A percentile compares a stretch with the other conserved stretches of the same genome.
phyloP scores from a whole-genome alignment of 2,329 filamentous ascomycete genomes.

The Fusarium incarnatum region DNA sequence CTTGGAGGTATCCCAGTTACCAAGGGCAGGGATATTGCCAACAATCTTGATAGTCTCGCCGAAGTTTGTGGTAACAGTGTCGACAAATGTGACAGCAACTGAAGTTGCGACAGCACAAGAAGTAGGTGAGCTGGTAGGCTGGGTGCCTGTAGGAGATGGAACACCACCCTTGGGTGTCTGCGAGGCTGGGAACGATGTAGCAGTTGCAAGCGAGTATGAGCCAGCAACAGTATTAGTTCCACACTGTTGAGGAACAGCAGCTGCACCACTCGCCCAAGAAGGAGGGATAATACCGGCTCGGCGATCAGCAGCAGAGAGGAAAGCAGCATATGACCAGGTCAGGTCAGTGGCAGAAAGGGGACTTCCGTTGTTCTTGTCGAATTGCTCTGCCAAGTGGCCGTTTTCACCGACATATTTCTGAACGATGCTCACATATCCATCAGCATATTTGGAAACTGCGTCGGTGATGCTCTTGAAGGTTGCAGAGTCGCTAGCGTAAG shows the following conservation, averaged over 20 bases:
- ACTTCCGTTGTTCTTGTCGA: constrained; percentile 62
- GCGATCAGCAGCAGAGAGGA: constrained; percentile 71
- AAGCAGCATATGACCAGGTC: constrained; percentile 80
- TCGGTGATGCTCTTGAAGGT: constrained; percentile 67
- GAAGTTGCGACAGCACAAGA: constrained; percentile 56
- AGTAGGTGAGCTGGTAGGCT: constrained; percentile 47
- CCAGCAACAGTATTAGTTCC: constrained; percentile 59
- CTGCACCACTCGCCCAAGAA: constrained; percentile 64
- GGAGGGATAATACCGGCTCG: constrained; percentile 66
- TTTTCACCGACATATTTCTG: constrained; percentile 70
- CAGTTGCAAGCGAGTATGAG: constrained; percentile 63
- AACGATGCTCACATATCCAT: constrained; percentile 71
- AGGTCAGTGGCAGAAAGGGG: constrained; percentile 74
- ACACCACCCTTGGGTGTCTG: constrained; percentile 58
- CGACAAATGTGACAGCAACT: constrained; percentile 73
- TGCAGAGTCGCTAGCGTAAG: constrained; percentile 62
- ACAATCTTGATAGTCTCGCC: constrained; percentile 75
- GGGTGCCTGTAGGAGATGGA: constrained; percentile 48
- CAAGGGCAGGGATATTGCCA: constrained; percentile 69
- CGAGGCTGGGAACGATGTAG: constrained; percentile 61
- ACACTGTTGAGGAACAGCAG: constrained; percentile 63
- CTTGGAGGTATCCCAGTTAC: constrained; percentile 68
- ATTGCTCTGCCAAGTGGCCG: constrained; percentile 77
- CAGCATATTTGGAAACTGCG: constrained; percentile 68
- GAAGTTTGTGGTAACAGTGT: constrained; percentile 64